A percentile compares a stretch with the other conserved stretches of the same genome.
Evolutionary conservation across 2,329 filamentous ascomycete genomes (phyloP).

Genomic region (Ceratocystis papillata): DNA sequence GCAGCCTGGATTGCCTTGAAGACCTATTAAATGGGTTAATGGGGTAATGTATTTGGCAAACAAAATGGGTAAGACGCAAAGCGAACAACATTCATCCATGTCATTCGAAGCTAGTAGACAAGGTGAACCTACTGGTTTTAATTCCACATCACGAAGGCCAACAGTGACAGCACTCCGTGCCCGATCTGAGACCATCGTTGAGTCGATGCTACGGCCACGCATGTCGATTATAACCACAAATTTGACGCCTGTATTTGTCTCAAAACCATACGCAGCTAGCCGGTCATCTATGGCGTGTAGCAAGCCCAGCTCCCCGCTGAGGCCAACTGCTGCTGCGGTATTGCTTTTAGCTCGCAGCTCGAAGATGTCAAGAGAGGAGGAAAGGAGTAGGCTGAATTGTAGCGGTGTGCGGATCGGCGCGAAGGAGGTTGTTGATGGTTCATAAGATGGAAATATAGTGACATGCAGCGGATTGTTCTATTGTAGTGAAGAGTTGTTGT

Average conservation of each 20-base stretch:
- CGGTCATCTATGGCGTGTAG: slow-evolving; percentile 90
- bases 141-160: slow-evolving; percentile 71
- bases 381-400: slow-evolving; percentile 84
- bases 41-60: not conserved
- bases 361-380: slow-evolving; percentile 87
- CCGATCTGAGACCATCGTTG: slow-evolving; percentile 25
- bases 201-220: slow-evolving; percentile 53
- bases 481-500: slow-evolving; percentile 15
- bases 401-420: slow-evolving; percentile 58
- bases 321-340: slow-evolving; percentile 43
- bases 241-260: slow-evolving; percentile 90
- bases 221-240: slow-evolving; percentile 87
- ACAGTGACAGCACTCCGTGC: slow-evolving; percentile 37
- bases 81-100: slow-evolving; percentile 33
- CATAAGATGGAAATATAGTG: slow-evolving; percentile 71
- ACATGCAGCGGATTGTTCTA: slow-evolving; percentile 96
- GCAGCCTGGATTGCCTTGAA: slow-evolving; percentile 89
- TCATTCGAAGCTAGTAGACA: too few relatives aligned
- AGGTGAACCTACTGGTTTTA: slow-evolving; percentile 51
- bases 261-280: slow-evolving; percentile 85
- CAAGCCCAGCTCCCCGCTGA: slow-evolving; percentile 78
- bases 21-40: slow-evolving; percentile 31
- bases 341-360: slow-evolving; percentile 69
- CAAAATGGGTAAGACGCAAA: not conserved
- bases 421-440: slow-evolving; percentile 42